A percentile compares a stretch with the other conserved stretches of the same genome.
These are phyloP conservation scores for Pseudisothecium myosuroides DNA, from an alignment of 225 moss, liverwort and hornwort genomes.

Conservation along the genomic window DNA sequence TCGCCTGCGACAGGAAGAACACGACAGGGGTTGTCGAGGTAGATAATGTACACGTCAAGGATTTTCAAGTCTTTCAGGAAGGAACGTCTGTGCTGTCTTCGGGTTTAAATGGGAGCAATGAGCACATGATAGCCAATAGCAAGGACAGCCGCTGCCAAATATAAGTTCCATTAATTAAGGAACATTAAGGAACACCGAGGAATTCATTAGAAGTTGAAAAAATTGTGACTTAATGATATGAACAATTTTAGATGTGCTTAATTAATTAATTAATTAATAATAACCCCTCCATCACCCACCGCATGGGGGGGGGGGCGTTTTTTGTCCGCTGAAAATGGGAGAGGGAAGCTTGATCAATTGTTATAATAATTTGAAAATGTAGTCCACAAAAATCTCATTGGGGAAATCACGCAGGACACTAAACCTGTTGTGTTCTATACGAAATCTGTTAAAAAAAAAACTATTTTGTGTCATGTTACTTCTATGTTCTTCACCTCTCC, in stretches of 20 bases:
- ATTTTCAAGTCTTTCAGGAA: not conserved
- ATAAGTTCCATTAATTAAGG: no score
- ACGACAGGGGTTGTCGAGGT: not conserved
- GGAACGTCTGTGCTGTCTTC: not conserved
- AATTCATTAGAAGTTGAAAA: not conserved
- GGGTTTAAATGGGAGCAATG: not conserved
- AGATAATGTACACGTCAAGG: not conserved
- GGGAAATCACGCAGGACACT: rapidly evolving
- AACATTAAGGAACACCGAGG: not conserved
- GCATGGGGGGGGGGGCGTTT: rapidly evolving
- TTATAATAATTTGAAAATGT: not conserved
- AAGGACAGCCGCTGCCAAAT: not conserved
- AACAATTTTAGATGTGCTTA: not conserved
- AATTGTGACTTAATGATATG: no score
- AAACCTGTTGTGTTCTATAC: no score
- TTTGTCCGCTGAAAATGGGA: not conserved
- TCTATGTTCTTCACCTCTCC: no score
- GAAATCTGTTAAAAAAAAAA: no score
- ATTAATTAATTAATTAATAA: no score
- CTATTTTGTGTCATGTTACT: no score
- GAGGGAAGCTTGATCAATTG: rapidly evolving
- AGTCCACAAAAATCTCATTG: not conserved
- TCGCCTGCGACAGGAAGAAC: not conserved
- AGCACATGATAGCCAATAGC: not conserved
- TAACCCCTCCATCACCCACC: no score